Evolutionary conservation across 306 rosid species (phyloP), one percentile per base, ranked within the genome.

Genomic region (Spatholobus suberectus): DNA sequence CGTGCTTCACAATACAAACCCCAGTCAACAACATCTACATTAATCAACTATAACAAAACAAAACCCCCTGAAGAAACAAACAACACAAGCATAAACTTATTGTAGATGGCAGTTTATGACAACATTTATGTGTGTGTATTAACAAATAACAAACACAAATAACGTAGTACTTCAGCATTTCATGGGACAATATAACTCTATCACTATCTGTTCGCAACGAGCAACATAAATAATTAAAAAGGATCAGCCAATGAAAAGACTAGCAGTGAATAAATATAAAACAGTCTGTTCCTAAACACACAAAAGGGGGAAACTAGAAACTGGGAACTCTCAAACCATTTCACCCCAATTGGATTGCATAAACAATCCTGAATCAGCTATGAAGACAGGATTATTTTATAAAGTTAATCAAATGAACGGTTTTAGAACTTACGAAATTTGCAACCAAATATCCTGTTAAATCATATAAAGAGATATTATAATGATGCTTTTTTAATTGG

Each of bases 1-100:
- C 99, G 97, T 96, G 87, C 63, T 77, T 70, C 74, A 78, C 9
- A 80, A 75, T 58, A 66, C 24, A 83, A 84, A 65, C 35, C 59
- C 27, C 58, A 23, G 66, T 75, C 78, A 81, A 92, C 73, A n/a
- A 92, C 98, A 41, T 98, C 97, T 88, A 24, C 20, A 82, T 68
- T 58, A 82, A 70, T 26, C 26, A 76, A 70, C 35, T 5, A 24
- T 38, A 46, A 47, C 8, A 3, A 73, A 66, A 46, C 62, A 73
- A 73, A 73, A 27, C n/a, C 78, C 40, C 54, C 1, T 15, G 38
- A 78, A 57, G 78, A 65, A 75, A 75, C 37, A 63, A 83, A 51
- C 15, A 57, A 29, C 54, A 59, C 75, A 23, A 44, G 75, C 61
- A 74, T 40, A 71, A 69, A 49, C 21, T 55, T 66, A 79, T 44